Evolutionary conservation across 352 stramenopile genomes (phyloP), one percentile per base, ranked within the genome.

Genomic region (Globisporangium cylindrosporum): DNA sequence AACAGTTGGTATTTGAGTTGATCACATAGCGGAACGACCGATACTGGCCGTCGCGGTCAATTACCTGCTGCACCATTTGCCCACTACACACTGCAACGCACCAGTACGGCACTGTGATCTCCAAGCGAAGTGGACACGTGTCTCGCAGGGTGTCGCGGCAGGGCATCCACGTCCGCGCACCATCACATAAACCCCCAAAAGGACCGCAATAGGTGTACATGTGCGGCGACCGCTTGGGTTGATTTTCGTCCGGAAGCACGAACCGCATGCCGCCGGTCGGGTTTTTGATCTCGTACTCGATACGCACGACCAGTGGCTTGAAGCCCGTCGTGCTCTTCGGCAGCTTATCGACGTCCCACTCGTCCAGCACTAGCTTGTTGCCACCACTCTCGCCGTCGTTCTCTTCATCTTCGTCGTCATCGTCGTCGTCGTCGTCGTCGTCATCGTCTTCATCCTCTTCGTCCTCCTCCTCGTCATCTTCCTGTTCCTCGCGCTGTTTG

Each of bases 141-240:
- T 95, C 86, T 15, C 80, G 69, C 18, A 93, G 61, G 4, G 84
- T 92, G 54, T 95, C 88, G 34, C 88, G 75, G 54, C 86, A 95
- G 1, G 88, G 88, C 86, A 95, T 94, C 88, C 88, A 95, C 25
- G 84, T 91, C 46, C 88, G 82, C 29, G 88, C 88, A 27, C 88
- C 88, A 60, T 95, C 88, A 46, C 88, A 95, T 4, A 94, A 74
- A 3, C 86, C 88, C 1, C 88, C 88, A 67, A 94, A 94, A 12
- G 86, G 86, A 14, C 86, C 88, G 66, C 84, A 90, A 69, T 92
- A 91, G 65, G 88, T 92, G 78, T 95, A 95, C 88, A 95, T 93
- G 57, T 95, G 88, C 0, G 88, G 88, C 29, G 76, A 89, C 18
- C 86, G 78, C 67, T 88, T 89, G 15, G 88, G 81, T 49, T 91